phyloP scores from a whole-genome alignment of 2,329 filamentous ascomycete genomes.

The Beauveria rudraprayagi region DNA sequence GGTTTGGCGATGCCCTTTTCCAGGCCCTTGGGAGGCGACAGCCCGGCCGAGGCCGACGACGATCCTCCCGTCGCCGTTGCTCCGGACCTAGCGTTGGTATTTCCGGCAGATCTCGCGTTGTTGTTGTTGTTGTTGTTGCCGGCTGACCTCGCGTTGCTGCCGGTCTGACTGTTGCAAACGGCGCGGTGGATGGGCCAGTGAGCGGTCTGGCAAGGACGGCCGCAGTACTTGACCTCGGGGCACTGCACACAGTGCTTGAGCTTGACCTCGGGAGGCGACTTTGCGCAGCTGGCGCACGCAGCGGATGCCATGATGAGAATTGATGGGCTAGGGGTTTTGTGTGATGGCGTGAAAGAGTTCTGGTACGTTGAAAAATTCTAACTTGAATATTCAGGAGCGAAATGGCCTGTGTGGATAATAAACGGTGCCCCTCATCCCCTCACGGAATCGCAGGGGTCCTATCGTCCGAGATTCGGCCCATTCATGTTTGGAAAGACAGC shows the following conservation, averaged over 20 bases:
- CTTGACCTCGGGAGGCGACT: conserved; percentile 18
- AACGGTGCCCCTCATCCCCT: too few species aligned
- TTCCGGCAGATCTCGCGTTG: too few species aligned
- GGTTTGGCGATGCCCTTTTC: conserved; percentile 24
- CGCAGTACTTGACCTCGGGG: conserved; percentile 40
- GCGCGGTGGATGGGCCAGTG: conserved; percentile 44
- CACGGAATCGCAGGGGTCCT: too few species aligned
- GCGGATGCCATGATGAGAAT: background rate
- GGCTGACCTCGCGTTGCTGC: background rate
- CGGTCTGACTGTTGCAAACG: conserved; percentile 25
- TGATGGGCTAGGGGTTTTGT: too few species aligned
- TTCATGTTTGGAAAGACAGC: too few species aligned
- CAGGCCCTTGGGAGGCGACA: conserved; percentile 21
- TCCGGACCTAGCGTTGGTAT: too few species aligned
- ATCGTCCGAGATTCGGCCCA: too few species aligned
- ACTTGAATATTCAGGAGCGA: too few species aligned
- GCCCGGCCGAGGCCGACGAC: background rate
- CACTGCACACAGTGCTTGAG: conserved; percentile 40
- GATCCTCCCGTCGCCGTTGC: background rate
- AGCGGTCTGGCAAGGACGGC: conserved; percentile 40
- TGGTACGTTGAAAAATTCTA: too few species aligned
- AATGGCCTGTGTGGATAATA: too few species aligned
- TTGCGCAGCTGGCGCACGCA: conserved; percentile 23
- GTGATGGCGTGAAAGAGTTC: too few species aligned
- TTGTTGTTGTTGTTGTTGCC: too few species aligned